Conservation (phyloP, 208 protist genomes). For the Phytomonas francai region DNA sequence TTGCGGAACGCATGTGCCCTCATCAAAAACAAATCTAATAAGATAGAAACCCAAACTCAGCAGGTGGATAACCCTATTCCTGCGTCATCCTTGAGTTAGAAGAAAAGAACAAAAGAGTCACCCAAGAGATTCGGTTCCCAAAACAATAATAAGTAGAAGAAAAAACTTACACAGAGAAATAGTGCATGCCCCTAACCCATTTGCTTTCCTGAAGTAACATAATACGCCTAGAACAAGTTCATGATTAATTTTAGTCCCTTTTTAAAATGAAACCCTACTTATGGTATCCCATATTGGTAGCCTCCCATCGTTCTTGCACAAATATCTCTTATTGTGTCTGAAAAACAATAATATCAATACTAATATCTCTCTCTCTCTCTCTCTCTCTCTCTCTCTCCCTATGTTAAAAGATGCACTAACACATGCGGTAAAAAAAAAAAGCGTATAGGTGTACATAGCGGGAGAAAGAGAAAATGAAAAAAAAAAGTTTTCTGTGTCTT, state of each 20-base stretch:
- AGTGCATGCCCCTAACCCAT: neutral
- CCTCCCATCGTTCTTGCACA: neutral
- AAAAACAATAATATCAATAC: slow-evolving; percentile 1
- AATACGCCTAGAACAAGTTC: neutral
- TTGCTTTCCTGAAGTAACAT: neutral
- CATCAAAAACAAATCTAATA: slow-evolving; percentile 13
- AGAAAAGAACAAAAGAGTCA: neutral
- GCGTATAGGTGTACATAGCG: neutral
- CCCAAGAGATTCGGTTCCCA: neutral
- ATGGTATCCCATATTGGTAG: neutral
- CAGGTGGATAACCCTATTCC: neutral
- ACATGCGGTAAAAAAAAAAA: neutral
- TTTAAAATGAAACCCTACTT: neutral
- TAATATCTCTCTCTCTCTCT: slow-evolving; percentile 5
- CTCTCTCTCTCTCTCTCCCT: neutral
- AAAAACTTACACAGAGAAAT: neutral
- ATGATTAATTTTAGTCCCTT: neutral
- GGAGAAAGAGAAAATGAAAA: neutral
- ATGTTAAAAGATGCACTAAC: neutral
- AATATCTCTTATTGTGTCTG: neutral
- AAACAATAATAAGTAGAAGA: neutral
- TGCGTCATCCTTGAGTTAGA: neutral
- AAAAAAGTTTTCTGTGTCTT: neutral
- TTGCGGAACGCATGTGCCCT: slow-evolving; percentile 24
- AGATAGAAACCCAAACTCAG: neutral